These are phyloP conservation scores for Tulasnella sp. DNA, from an alignment of 768 basidiomycete genomes.

Conservation along the genomic window DNA sequence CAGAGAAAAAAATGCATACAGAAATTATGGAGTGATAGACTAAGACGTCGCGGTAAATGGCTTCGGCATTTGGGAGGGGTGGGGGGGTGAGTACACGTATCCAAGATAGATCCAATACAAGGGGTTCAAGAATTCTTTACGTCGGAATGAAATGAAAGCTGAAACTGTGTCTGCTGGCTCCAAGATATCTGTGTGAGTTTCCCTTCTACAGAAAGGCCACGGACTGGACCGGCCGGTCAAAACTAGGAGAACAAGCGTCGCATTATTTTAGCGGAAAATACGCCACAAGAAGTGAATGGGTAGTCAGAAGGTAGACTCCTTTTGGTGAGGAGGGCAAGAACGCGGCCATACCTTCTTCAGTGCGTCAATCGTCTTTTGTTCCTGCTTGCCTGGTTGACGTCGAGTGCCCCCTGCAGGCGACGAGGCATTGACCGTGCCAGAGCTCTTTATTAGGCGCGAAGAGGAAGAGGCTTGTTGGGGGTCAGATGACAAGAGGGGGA, in stretches of 20 bases:
- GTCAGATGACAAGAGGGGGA: background rate
- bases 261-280: background rate
- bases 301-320: background rate
- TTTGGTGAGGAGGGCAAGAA: background rate
- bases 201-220: background rate
- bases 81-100: no score
- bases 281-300: background rate
- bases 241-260: background rate
- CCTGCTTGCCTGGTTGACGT: background rate
- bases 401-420: background rate
- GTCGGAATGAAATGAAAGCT: background rate
- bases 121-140: no score
- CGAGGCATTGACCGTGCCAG: background rate
- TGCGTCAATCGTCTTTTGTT: background rate
- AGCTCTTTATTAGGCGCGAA: background rate
- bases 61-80: no score
- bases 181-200: background rate
- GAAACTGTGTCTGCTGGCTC: background rate
- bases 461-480: background rate
- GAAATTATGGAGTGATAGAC: no score
- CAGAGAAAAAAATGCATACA: no score
- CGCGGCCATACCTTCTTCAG: background rate
- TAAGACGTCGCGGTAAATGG: no score
- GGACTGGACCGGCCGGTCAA: background rate
- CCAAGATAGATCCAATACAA: no score